A percentile compares a stretch with the other conserved stretches of the same genome.
Evolutionary conservation across 208 protist species (phyloP).

Genomic region (Crithidia fasciculata): DNA sequence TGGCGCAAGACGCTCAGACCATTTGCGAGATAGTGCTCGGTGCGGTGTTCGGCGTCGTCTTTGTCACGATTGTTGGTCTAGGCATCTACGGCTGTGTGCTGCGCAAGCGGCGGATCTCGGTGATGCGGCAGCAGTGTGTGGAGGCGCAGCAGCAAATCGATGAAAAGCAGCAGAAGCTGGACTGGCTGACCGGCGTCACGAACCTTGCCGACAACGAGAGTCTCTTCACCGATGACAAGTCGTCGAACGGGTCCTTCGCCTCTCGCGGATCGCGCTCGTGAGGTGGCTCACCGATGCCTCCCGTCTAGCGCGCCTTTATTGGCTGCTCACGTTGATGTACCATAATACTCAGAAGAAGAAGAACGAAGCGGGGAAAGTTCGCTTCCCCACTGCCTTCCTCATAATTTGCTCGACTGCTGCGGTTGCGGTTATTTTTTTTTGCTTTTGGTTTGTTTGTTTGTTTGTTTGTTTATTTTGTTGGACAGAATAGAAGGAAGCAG

Average conservation of each 20-base stretch:
- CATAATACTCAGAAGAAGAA: no score
- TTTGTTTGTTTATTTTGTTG: not conserved
- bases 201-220: constrained; percentile 3
- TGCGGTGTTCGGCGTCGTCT: constrained; percentile 11
- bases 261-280: constrained; percentile 1
- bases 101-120: not conserved
- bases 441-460: not conserved
- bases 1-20: not conserved
- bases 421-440: not conserved
- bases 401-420: not conserved
- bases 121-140: not conserved
- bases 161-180: constrained; percentile 17
- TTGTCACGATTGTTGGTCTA: constrained; percentile 2
- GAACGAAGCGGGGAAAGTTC: no score
- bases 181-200: not conserved
- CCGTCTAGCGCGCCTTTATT: not conserved
- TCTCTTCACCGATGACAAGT: constrained; percentile 2
- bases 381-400: no score
- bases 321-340: no score
- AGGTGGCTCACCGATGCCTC: not conserved
- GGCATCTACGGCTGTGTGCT: constrained; percentile 7
- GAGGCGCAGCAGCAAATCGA: not conserved
- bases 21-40: not conserved
- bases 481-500: no score
- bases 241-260: not conserved